phyloP scores from a whole-genome alignment of 2,329 filamentous ascomycete species.

The Leptographium procerum region DNA sequence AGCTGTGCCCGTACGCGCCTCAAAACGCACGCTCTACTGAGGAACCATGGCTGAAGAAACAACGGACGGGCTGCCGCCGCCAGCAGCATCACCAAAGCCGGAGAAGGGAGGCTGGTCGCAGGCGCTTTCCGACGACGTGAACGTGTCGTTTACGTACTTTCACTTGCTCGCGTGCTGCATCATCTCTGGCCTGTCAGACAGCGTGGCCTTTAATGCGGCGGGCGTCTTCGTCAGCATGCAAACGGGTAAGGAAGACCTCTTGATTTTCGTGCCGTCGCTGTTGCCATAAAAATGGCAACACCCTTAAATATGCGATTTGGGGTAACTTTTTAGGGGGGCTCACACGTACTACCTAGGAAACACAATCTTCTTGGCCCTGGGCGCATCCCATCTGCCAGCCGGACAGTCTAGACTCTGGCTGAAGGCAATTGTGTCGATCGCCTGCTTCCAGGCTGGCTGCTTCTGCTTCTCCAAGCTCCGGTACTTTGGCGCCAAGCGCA shows the following conservation, averaged over 20 bases:
- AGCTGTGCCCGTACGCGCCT: no score
- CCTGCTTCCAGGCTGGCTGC: constrained; percentile 60
- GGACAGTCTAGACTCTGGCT: constrained; percentile 48
- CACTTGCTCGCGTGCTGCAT: constrained; percentile 62
- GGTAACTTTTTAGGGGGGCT: no score
- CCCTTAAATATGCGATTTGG: no score
- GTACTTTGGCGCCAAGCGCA: constrained; percentile 46
- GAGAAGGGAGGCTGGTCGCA: neutral
- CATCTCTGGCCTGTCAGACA: constrained; percentile 68
- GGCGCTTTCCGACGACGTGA: constrained; percentile 7
- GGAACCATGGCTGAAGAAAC: neutral
- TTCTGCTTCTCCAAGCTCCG: constrained; percentile 62
- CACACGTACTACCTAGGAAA: constrained; percentile 39
- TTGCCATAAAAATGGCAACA: no score
- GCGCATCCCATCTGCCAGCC: constrained; percentile 40
- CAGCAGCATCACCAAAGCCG: neutral
- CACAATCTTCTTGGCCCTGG: constrained; percentile 68
- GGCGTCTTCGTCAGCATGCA: constrained; percentile 78
- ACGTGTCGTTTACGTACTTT: constrained; percentile 40
- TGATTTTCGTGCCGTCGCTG: no score
- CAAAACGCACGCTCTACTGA: no score
- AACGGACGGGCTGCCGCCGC: neutral
- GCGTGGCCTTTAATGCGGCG: constrained; percentile 65
- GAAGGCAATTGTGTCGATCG: constrained; percentile 60
- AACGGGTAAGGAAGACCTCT: constrained; percentile 57